phyloP scores from a whole-genome alignment of 805 yeast species.

The Wickerhamiella occidentalis region DNA sequence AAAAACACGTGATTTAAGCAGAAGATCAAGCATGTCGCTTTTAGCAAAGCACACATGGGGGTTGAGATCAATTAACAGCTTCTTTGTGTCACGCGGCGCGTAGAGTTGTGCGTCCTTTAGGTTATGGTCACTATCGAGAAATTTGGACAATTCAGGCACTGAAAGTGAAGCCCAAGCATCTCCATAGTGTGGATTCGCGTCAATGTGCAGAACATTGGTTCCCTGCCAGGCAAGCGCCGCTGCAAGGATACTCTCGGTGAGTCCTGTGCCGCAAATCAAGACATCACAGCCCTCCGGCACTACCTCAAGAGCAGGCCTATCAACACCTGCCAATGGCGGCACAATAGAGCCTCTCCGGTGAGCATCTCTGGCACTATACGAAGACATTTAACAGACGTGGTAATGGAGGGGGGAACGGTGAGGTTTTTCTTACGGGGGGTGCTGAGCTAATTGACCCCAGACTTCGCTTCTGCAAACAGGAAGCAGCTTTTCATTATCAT shows the following conservation, averaged over 20 bases:
- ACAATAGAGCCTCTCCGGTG: slow-evolving; percentile 30
- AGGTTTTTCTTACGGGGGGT: not conserved
- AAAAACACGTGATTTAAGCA: slow-evolving; percentile 76
- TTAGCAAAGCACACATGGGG: slow-evolving; percentile 84
- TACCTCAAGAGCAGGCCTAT: slow-evolving; percentile 23
- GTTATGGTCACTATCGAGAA: slow-evolving; percentile 3
- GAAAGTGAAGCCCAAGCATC: slow-evolving; percentile 78
- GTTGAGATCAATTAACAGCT: slow-evolving; percentile 71
- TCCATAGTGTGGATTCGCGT: slow-evolving; percentile 74
- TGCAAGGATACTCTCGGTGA: slow-evolving; percentile 76
- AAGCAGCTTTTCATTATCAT: no score
- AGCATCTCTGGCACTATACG: slow-evolving; percentile 30
- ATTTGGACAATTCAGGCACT: slow-evolving; percentile 62
- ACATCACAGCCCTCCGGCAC: slow-evolving; percentile 69
- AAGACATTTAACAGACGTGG: slow-evolving; percentile 25
- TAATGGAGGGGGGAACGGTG: not conserved
- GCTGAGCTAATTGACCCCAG: slow-evolving; percentile 1
- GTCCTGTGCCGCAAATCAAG: slow-evolving; percentile 83
- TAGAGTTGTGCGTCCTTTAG: slow-evolving; percentile 65
- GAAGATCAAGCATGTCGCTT: slow-evolving; percentile 69
- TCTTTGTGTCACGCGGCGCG: slow-evolving; percentile 42
- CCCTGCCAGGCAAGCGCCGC: slow-evolving; percentile 98
- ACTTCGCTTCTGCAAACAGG: not conserved
- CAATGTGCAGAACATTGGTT: slow-evolving; percentile 85
- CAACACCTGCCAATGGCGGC: slow-evolving; percentile 32